These are phyloP conservation scores for Penicillium sp. DNA, from an alignment of 2,329 filamentous ascomycete genomes.

Conservation along the genomic window DNA sequence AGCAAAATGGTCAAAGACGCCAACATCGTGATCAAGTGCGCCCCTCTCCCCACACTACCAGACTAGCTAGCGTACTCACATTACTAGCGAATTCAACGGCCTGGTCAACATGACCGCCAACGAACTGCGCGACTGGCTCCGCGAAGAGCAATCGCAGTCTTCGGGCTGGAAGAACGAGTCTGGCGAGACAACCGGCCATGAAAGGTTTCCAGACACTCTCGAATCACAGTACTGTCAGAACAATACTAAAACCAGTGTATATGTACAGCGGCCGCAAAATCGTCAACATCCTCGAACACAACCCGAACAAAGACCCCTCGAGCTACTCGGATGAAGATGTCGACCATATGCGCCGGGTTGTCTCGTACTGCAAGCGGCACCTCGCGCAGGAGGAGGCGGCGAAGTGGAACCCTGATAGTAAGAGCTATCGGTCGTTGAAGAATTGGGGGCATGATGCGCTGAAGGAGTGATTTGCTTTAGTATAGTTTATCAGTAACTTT, in stretches of 20 bases:
- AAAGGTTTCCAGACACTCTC: constrained; percentile 43
- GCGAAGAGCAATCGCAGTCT: constrained; percentile 60
- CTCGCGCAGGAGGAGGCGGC: constrained; percentile 66
- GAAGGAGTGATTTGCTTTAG: constrained; percentile 38
- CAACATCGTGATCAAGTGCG: constrained; percentile 56
- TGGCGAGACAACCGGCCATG: constrained; percentile 68
- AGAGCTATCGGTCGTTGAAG: constrained; percentile 64
- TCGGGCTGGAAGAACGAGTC: constrained; percentile 66
- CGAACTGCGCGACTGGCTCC: constrained; percentile 67
- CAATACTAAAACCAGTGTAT: not conserved
- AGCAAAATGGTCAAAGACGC: constrained; percentile 58
- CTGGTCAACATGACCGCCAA: constrained; percentile 68
- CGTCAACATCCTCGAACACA: constrained; percentile 65
- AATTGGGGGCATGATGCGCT: constrained; percentile 65
- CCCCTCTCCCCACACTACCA: not conserved
- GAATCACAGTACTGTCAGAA: not conserved
- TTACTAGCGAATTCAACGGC: constrained; percentile 65
- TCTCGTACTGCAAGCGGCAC: constrained; percentile 69
- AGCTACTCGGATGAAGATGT: constrained; percentile 64
- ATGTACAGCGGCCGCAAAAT: constrained; percentile 63
- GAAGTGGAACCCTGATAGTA: constrained; percentile 61
- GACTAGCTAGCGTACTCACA: constrained; percentile 35
- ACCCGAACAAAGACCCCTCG: constrained; percentile 61
- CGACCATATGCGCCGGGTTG: constrained; percentile 66
- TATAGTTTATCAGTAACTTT: not conserved